A percentile compares a stretch with the other conserved stretches of the same genome.
phyloP scores from a whole-genome alignment of 176 grass and related monocot species.

The Musa itinerans region DNA sequence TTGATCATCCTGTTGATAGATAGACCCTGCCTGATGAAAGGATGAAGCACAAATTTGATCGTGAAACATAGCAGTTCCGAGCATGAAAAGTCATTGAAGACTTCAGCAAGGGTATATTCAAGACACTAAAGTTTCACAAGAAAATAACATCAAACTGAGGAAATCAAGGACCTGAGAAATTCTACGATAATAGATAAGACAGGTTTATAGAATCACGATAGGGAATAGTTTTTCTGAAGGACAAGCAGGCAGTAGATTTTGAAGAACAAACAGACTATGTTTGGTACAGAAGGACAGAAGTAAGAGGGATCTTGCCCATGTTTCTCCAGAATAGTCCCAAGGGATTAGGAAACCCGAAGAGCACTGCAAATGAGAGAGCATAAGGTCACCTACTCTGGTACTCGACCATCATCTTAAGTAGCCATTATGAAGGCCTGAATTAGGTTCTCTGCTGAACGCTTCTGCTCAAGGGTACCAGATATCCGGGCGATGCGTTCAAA shows the following conservation, averaged over 20 bases:
- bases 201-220: not conserved
- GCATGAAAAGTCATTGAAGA: too few species aligned
- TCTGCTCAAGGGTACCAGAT: conserved; percentile 69
- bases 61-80: too few species aligned
- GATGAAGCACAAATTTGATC: too few species aligned
- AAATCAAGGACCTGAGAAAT: not conserved
- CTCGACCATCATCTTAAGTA: conserved; percentile 34
- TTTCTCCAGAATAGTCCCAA: conserved; percentile 19
- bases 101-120: too few species aligned
- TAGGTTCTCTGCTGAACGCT: conserved; percentile 80
- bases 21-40: too few species aligned
- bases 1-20: too few species aligned
- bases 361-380: conserved; percentile 18
- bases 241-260: not conserved
- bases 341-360: conserved; percentile 24
- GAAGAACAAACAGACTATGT: not conserved
- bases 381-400: conserved; percentile 7
- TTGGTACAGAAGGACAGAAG: not conserved
- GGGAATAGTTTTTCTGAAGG: not conserved
- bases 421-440: conserved; percentile 94
- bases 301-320: not conserved
- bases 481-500: conserved; percentile 78
- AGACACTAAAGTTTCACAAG: too few species aligned
- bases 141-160: not conserved
- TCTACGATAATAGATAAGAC: not conserved